Evolutionary conservation across 306 rosid genomes (phyloP).

Genomic region (Pachyrhizus erosus): DNA sequence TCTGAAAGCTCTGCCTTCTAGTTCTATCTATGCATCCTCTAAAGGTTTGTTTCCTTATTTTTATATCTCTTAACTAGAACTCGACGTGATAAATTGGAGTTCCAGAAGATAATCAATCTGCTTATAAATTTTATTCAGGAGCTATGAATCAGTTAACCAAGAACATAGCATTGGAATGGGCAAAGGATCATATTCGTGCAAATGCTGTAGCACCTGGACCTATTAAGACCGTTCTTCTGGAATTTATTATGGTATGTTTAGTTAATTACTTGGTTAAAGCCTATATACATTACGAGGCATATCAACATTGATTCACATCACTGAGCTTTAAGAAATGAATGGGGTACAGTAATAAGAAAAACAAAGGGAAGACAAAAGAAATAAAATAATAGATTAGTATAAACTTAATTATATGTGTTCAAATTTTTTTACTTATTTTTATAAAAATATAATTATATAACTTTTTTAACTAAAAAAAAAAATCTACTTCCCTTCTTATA

Average conservation of each 20-base stretch:
- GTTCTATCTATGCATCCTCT: slow-evolving; percentile 57
- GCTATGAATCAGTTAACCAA: slow-evolving; percentile 63
- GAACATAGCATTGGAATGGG: slow-evolving; percentile 6
- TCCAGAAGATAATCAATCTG: neutral
- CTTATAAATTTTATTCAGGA: slow-evolving; percentile 40
- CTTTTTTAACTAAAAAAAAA: no score
- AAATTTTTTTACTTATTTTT: no score
- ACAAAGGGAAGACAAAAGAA: no score
- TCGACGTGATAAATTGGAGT: neutral
- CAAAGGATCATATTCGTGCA: slow-evolving; percentile 26
- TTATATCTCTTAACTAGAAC: neutral
- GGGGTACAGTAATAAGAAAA: no score
- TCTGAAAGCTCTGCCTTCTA: slow-evolving; percentile 40
- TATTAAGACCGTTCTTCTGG: neutral
- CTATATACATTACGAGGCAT: neutral
- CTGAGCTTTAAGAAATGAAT: neutral
- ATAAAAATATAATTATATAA: no score
- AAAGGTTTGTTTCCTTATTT: slow-evolving; percentile 46
- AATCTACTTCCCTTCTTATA: no score
- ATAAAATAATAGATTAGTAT: no score
- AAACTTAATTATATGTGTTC: no score
- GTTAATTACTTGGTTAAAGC: neutral
- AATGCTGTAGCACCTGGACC: neutral
- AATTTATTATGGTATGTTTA: neutral
- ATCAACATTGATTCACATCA: neutral